These are phyloP conservation scores for Jackrogersella multiformis DNA, from an alignment of 495 filamentous ascomycete species.

Conservation along the genomic window DNA sequence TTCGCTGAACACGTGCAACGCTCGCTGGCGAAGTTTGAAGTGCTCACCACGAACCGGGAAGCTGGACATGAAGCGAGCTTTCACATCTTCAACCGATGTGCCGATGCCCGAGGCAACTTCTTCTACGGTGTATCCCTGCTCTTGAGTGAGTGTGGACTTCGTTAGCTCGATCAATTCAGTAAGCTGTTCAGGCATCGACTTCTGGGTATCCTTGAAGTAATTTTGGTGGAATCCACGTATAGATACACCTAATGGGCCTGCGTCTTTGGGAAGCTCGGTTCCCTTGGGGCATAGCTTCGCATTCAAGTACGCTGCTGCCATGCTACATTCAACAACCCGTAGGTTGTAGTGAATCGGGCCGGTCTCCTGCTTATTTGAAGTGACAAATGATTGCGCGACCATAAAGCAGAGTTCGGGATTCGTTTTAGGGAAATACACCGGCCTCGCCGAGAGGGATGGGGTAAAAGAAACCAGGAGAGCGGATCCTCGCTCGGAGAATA, in stretches of 20 bases:
- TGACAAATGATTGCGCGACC: constrained; percentile 92
- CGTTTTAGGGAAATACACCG: constrained; percentile 85
- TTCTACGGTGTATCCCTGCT: constrained; percentile 86
- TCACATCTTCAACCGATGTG: constrained; percentile 73
- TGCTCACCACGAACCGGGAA: constrained; percentile 88
- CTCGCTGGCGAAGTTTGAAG: constrained; percentile 89
- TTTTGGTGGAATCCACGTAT: constrained; percentile 86
- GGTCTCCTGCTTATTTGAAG: constrained; percentile 92
- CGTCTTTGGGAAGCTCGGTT: constrained; percentile 75
- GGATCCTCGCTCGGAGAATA: constrained; percentile 85
- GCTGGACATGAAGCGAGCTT: constrained; percentile 76
- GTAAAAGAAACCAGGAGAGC: constrained; percentile 92
- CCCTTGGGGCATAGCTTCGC: constrained; percentile 64
- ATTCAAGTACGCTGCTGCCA: constrained; percentile 77
- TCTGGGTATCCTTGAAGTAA: constrained; percentile 67
- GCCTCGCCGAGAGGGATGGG: constrained; percentile 76
- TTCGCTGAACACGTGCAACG: constrained; percentile 89
- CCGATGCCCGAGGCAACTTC: constrained; percentile 81
- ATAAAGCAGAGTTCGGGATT: constrained; percentile 87
- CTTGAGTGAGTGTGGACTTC: constrained; percentile 70
- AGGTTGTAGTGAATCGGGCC: constrained; percentile 95
- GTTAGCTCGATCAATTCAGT: constrained; percentile 71
- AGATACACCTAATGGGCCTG: constrained; percentile 82
- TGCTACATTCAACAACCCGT: constrained; percentile 91
- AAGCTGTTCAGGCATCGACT: constrained; percentile 71